Evolutionary conservation across 106 monocot species (phyloP).

Genomic region (Apostasia ramifera): DNA sequence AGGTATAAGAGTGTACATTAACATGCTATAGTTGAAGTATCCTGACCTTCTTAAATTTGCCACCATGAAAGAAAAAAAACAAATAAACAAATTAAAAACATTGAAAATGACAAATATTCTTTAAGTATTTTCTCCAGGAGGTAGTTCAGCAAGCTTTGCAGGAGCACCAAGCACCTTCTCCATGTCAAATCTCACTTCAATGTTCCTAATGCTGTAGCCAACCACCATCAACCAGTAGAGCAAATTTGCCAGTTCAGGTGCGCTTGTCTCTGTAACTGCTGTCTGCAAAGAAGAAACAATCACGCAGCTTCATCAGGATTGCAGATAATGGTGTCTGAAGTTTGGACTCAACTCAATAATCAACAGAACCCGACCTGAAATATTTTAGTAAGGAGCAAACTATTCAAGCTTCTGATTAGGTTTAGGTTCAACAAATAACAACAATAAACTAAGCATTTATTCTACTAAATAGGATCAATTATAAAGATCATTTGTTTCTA

Average conservation of each 20-base stretch:
- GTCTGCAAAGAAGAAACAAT: slow-evolving; percentile 27
- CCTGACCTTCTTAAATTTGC: not conserved
- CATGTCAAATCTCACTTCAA: slow-evolving; percentile 95
- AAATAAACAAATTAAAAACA: too few species aligned
- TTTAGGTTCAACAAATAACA: too few species aligned
- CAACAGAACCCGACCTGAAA: too few species aligned
- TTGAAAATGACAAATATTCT: too few species aligned
- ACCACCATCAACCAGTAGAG: slow-evolving; percentile 95
- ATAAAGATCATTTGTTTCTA: too few species aligned
- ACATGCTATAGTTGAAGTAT: not conserved
- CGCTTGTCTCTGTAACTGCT: slow-evolving; percentile 62
- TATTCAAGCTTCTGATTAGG: too few species aligned
- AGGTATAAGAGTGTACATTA: not conserved
- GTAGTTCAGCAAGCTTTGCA: slow-evolving; percentile 78
- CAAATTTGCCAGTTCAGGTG: slow-evolving; percentile 73
- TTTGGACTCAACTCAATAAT: too few species aligned
- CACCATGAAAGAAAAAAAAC: too few species aligned
- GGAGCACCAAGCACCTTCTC: slow-evolving; percentile 77
- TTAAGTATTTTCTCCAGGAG: slow-evolving; percentile 72
- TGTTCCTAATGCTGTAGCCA: slow-evolving; percentile 89
- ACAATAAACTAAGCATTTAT: too few species aligned
- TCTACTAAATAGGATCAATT: too few species aligned
- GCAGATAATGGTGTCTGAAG: too few species aligned
- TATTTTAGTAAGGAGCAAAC: too few species aligned
- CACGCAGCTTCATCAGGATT: not conserved